Evolutionary conservation across 768 basidiomycete genomes (phyloP).

Genomic region (Lentinula sp.): DNA sequence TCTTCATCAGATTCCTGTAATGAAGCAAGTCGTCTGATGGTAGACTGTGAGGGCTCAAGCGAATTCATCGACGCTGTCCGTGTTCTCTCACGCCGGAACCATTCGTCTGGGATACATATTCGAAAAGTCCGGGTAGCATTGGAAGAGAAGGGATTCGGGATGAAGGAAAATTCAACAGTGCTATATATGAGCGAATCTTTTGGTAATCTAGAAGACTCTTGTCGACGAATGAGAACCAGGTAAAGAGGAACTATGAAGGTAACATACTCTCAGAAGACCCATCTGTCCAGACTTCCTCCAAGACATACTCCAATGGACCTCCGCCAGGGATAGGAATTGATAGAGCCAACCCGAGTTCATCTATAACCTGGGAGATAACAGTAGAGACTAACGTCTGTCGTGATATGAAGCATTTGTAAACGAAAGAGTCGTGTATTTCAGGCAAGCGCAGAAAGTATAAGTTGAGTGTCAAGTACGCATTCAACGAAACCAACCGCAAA

Average conservation of each 20-base stretch:
- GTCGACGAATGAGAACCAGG: slow-evolving; percentile 6
- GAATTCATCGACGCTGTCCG: slow-evolving; percentile 41
- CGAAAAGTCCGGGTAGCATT: slow-evolving; percentile 39
- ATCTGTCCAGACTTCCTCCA: slow-evolving; percentile 63
- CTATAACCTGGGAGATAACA: slow-evolving; percentile 42
- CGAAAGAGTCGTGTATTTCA: slow-evolving; percentile 69
- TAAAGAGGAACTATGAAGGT: background rate
- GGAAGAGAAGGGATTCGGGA: slow-evolving; percentile 34
- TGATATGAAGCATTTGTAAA: slow-evolving; percentile 61
- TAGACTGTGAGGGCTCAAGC: slow-evolving; percentile 44
- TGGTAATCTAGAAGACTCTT: slow-evolving; percentile 42
- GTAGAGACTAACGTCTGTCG: slow-evolving; percentile 49
- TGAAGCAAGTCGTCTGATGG: slow-evolving; percentile 40
- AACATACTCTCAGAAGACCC: slow-evolving; percentile 49
- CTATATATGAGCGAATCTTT: slow-evolving; percentile 33
- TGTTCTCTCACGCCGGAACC: slow-evolving; percentile 68
- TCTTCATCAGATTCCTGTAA: slow-evolving; percentile 42
- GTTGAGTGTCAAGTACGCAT: slow-evolving; percentile 48
- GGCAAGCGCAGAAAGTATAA: slow-evolving; percentile 64
- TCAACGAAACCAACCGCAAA: slow-evolving; percentile 66
- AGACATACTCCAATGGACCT: slow-evolving; percentile 61
- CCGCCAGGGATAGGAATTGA: slow-evolving; percentile 61
- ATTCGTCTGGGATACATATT: slow-evolving; percentile 73
- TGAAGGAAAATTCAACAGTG: slow-evolving; percentile 33
- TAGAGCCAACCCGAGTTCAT: slow-evolving; percentile 67